Evolutionary conservation across 148 eudicot genomes (phyloP).

Genomic region (Rhododendron vialii): DNA sequence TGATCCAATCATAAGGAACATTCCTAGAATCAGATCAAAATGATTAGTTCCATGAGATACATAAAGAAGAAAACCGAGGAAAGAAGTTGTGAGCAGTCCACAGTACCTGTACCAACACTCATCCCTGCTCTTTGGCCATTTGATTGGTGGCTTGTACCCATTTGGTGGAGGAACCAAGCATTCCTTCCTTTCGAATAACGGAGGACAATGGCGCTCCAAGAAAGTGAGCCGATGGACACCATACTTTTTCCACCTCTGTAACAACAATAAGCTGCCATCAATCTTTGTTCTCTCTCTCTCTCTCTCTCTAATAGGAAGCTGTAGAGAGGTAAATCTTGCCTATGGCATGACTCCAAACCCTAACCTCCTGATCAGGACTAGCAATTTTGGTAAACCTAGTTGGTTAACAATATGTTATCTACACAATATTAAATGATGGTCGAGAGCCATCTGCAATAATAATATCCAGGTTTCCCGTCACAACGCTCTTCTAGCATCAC

Average conservation of each 20-base stretch:
- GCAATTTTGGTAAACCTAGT: neutral
- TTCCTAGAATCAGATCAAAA: conserved; percentile 40
- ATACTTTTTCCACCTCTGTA: conserved; percentile 83
- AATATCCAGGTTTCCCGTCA: neutral
- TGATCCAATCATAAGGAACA: conserved; percentile 93
- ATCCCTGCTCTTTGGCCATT: conserved; percentile 90
- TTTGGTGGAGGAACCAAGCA: conserved; percentile 90
- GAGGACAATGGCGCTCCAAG: conserved; percentile 89
- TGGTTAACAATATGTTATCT: neutral
- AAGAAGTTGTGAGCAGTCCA: neutral
- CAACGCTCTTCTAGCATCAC: neutral
- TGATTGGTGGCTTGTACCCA: conserved; percentile 79
- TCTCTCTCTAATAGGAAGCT: neutral
- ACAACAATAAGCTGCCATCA: neutral
- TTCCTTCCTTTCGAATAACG: conserved; percentile 60
- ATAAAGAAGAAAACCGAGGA: neutral
- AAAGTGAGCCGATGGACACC: conserved; percentile 63
- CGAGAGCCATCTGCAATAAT: neutral
- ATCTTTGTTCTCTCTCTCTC: neutral
- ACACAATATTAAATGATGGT: neutral
- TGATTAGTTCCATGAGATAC: neutral
- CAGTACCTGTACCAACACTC: conserved; percentile 93
- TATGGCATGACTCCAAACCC: neutral
- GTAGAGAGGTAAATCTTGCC: neutral
- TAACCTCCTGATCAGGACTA: neutral